Percentiles rank a stretch among this genome's conserved stretches.
phyloP scores from a whole-genome alignment of 306 rosid species.

The Citrullus colocynthis region DNA sequence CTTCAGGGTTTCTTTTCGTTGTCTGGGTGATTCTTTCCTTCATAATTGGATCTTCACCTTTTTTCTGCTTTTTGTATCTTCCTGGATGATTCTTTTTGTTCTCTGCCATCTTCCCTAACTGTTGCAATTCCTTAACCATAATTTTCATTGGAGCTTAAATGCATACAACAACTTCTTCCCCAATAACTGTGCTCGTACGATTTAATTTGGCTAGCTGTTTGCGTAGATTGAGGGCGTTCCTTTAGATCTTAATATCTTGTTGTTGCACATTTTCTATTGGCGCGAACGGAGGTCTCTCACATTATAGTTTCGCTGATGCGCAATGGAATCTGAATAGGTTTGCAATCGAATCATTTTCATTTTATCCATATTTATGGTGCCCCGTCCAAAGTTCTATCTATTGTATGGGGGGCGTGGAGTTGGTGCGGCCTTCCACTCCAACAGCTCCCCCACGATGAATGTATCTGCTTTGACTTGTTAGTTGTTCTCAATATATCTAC shows the following conservation, averaged over 20 bases:
- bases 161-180: not conserved
- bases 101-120: not conserved
- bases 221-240: not conserved
- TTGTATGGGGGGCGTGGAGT: not conserved
- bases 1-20: not conserved
- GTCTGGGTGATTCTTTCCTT: not conserved
- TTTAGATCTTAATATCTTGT: not conserved
- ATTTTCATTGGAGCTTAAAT: not conserved
- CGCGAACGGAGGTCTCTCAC: not conserved
- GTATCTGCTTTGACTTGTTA: not conserved
- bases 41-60: not conserved
- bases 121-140: not conserved
- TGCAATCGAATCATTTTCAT: not conserved
- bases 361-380: not conserved
- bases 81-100: not conserved
- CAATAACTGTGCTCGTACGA: not conserved
- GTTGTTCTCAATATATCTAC: not conserved
- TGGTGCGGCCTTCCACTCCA: not conserved
- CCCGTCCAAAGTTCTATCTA: not conserved
- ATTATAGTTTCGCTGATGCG: not conserved
- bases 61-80: not conserved
- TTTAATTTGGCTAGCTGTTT: not conserved
- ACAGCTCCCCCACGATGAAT: not conserved
- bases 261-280: not conserved
- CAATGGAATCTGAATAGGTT: not conserved